Base-by-base conservation (phyloP, 2,329 filamentous ascomycete genomes). In the Cladosporium sp. region DNA sequence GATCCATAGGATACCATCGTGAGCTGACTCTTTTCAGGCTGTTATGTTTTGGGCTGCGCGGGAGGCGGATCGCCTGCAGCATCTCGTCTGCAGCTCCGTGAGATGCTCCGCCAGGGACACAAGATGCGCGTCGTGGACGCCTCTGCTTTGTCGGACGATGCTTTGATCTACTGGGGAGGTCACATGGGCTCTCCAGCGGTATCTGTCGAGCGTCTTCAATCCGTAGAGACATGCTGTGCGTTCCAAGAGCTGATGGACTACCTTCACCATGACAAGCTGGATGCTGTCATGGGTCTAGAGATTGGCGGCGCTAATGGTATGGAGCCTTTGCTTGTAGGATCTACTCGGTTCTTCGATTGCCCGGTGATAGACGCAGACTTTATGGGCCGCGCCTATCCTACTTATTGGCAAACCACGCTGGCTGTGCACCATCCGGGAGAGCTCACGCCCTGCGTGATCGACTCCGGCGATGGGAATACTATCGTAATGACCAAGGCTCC, bases 271-370 rank as follows among this genome's bases (percentile, higher is more conserved):
- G 68, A 71, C 15, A 67, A 69, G 1, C 78, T 82, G 20, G 81
- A 84, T 19, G 82, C 83, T 38, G 81, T 87, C 61, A 83, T 88
- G 61, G 79, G 83, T 1, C 70, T 87, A 11, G 86, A 88, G 65
- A 86, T 88, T 56, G 86, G 86, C n/a, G 86, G 86, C 6, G 80
- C 80, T 4, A 88, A 88, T 62, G 85, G 85, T 0, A 73, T 87
- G 8, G 80, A 84, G 62, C 79, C 81, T 8, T 74, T 87, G 71
- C 76, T 84, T 3, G 70, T 85, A 4, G 83, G 83, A 5, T 80
- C 81, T 0, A 80, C 78, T 55, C 73, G 74, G 1, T 78, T 81
- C 61, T 80, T 85, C 69, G 62, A 77, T 60, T 38, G 71, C 47
- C 73, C 76, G 8, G 72, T 75, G 6, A 69, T 79, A 14, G 77